Base-by-base conservation (phyloP, 495 filamentous ascomycete species). In the Evernia prunastri region DNA sequence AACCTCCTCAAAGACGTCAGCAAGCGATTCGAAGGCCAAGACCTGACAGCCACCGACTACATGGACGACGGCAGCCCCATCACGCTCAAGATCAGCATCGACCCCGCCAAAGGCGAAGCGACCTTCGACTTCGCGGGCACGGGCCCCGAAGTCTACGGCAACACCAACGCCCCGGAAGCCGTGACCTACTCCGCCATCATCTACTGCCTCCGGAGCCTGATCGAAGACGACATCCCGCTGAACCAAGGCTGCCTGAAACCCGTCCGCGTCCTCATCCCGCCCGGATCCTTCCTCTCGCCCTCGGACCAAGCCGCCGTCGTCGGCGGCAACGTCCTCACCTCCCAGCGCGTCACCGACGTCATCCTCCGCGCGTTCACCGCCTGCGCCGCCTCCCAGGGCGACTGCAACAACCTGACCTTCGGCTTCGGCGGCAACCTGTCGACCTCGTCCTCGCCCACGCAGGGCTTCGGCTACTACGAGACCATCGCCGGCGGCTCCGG, bases 61-160 rank as follows among this genome's bases (percentile, higher is more conserved):
- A 96, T 96, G 91, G 93, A 97, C 74, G 92, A 97, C 71, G 93
- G 93, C 36, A 89, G 85, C 37, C 90, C 91, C 1, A 96, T 97
- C 70, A 81, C 82, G 49, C 80, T 97, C n/a, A 87, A 86, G 56
- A 83, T 97, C 42, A 87, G 84, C 18, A 96, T 97, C 72, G 86
- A 96, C 75, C 80, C 80, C 0, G 84, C 88, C 23, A 86, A 89
- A 62, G 93, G 93, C 27, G 88, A 93, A 69, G 94, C 93, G 0
- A 78, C 89, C 5, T 97, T 97, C 75, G 91, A 97, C 75, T 97
- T 97, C 72, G 80, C 72, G 4, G 90, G 93, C 35, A 98, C 94
- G 1, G 94, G 94, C 0, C 88, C 91, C 3, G 88, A 98, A 74
- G 91, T 97, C 31, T 96, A 96, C 73, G 93, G 82, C 61, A 96